phyloP scores from a whole-genome alignment of 1,139 yeast species.

The Geotrichum klebahnii region DNA sequence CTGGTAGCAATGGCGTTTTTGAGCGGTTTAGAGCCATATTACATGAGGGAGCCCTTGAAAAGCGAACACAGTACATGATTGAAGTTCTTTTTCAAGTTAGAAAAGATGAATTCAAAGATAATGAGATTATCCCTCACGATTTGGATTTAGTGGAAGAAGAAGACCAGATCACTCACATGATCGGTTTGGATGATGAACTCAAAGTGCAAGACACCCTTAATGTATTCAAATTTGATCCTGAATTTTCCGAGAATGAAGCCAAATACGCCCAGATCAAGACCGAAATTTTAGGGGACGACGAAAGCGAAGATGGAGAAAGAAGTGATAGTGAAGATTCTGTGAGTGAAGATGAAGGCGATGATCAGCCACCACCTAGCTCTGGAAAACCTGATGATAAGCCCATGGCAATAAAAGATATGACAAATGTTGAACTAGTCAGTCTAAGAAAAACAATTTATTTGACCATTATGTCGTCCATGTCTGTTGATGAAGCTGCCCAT shows the following conservation, averaged over 20 bases:
- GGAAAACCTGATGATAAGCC: slow-evolving; percentile 24
- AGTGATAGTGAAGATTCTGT: slow-evolving; percentile 25
- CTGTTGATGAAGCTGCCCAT: slow-evolving; percentile 91
- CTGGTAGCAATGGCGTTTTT: slow-evolving; percentile 51
- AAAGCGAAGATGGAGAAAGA: slow-evolving; percentile 33
- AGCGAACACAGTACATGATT: slow-evolving; percentile 48
- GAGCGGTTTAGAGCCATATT: slow-evolving; percentile 59
- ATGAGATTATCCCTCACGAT: slow-evolving; percentile 44
- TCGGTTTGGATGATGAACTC: slow-evolving; percentile 49
- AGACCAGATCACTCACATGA: slow-evolving; percentile 56
- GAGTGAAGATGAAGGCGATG: slow-evolving; percentile 24
- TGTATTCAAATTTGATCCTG: slow-evolving; percentile 50
- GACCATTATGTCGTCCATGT: slow-evolving; percentile 86
- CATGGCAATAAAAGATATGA: slow-evolving; percentile 54
- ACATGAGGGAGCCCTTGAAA: slow-evolving; percentile 51
- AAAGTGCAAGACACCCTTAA: slow-evolving; percentile 50
- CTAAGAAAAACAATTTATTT: slow-evolving; percentile 73
- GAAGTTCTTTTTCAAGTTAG: slow-evolving; percentile 53
- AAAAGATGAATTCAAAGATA: slow-evolving; percentile 47
- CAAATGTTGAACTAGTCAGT: slow-evolving; percentile 59
- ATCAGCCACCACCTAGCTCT: slow-evolving; percentile 27
- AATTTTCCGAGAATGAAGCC: slow-evolving; percentile 51
- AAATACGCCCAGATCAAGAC: slow-evolving; percentile 41
- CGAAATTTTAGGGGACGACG: slow-evolving; percentile 48
- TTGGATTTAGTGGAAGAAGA: slow-evolving; percentile 64